Conservation (phyloP, 2,329 filamentous ascomycete genomes). For the Clarireedia paspali region DNA sequence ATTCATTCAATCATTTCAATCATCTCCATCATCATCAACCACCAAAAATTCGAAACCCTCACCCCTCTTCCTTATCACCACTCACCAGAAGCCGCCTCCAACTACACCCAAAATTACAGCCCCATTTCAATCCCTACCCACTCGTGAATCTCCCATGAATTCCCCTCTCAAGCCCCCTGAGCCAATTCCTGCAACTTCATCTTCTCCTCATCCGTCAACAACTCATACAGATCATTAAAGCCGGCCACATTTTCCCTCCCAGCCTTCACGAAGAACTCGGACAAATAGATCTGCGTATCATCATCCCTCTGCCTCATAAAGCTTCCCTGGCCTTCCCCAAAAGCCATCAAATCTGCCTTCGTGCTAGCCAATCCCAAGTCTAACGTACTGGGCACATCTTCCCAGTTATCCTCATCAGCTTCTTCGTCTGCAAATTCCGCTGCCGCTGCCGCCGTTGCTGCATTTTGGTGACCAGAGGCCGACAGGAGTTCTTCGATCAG, state of each 20-base stretch:
- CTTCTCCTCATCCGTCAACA: slow-evolving; percentile 36
- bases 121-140: no score
- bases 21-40: no score
- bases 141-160: not conserved
- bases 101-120: no score
- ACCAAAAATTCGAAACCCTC: not conserved
- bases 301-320: slow-evolving; percentile 67
- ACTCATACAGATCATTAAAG: slow-evolving; percentile 31
- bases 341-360: slow-evolving; percentile 75
- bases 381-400: slow-evolving; percentile 70
- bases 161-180: slow-evolving; percentile 9
- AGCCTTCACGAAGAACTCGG: slow-evolving; percentile 64
- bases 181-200: slow-evolving; percentile 38
- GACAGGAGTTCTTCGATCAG: slow-evolving; percentile 86
- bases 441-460: slow-evolving; percentile 53
- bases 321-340: slow-evolving; percentile 49
- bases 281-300: slow-evolving; percentile 79
- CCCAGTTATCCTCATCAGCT: slow-evolving; percentile 77
- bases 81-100: not conserved
- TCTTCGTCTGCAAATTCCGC: slow-evolving; percentile 52
- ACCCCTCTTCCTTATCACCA: not conserved
- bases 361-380: slow-evolving; percentile 66
- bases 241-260: slow-evolving; percentile 29
- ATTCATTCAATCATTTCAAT: no score
- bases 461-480: slow-evolving; percentile 58